A percentile compares a stretch with the other conserved stretches of the same genome.
These are phyloP conservation scores for Diaporthe eres DNA, from an alignment of 2,329 filamentous ascomycete species.

Conservation along the genomic window DNA sequence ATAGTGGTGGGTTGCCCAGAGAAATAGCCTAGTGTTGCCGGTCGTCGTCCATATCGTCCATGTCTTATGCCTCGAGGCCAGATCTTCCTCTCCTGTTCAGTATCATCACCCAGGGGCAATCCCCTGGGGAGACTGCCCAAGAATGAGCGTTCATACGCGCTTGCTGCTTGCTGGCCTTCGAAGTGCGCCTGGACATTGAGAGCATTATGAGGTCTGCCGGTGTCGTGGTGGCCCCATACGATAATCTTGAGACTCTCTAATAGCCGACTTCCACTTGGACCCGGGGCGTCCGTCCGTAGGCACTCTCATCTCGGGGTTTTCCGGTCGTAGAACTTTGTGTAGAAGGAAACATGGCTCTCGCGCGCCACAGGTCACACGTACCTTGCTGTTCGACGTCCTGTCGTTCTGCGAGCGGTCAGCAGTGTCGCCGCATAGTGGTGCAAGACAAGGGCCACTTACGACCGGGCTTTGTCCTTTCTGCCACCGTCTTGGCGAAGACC, in stretches of 20 bases:
- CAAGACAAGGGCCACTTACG: constrained; percentile 25
- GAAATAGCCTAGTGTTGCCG: background rate
- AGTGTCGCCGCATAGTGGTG: background rate
- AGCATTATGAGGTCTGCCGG: background rate
- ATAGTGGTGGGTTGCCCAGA: background rate
- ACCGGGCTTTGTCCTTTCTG: constrained; percentile 76
- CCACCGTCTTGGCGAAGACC: constrained; percentile 88
- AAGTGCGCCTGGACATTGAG: background rate
- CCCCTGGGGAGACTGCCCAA: background rate
- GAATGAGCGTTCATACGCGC: too few species aligned
- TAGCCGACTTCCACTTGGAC: background rate
- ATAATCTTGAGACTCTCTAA: background rate
- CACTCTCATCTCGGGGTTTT: too few species aligned
- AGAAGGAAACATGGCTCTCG: background rate
- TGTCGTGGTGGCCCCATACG: background rate
- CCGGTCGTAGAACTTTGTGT: background rate
- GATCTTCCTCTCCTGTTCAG: background rate
- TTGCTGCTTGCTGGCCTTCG: background rate
- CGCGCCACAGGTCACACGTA: constrained; percentile 51
- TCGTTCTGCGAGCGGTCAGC: constrained; percentile 49
- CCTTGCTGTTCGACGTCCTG: constrained; percentile 89
- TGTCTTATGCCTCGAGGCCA: background rate
- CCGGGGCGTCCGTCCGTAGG: background rate
- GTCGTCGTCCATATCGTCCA: background rate
- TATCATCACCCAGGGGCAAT: too few species aligned